These are phyloP conservation scores for Gossypium laxum DNA, from an alignment of 441 rosid species.

Conservation along the genomic window DNA sequence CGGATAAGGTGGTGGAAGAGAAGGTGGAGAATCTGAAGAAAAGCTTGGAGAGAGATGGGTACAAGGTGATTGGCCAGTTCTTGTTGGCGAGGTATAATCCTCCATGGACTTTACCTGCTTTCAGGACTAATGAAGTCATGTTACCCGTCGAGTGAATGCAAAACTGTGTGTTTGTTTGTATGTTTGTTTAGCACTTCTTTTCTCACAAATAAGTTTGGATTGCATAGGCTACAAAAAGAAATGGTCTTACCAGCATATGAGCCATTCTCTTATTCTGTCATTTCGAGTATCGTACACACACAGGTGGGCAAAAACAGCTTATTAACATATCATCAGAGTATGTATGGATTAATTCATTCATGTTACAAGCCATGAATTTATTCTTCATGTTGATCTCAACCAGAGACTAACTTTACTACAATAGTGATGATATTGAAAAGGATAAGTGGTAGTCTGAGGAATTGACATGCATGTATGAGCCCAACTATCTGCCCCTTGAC, in stretches of 20 bases:
- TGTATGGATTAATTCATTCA: no score
- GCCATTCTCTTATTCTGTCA: background rate
- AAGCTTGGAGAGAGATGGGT: slow-evolving; percentile 66
- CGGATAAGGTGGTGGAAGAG: slow-evolving; percentile 51
- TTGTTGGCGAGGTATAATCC: slow-evolving; percentile 78
- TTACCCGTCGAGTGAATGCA: slow-evolving; percentile 53
- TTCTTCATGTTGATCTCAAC: slow-evolving; percentile 20
- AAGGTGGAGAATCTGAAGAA: slow-evolving; percentile 54
- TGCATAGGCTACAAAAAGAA: background rate
- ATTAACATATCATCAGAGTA: background rate
- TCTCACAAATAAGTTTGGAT: background rate
- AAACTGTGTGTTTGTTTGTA: background rate
- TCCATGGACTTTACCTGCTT: slow-evolving; percentile 68
- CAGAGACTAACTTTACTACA: slow-evolving; percentile 46
- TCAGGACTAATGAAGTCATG: slow-evolving; percentile 74
- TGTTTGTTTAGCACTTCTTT: background rate
- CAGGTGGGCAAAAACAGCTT: background rate
- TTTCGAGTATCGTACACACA: background rate
- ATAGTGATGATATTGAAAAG: slow-evolving; percentile 50
- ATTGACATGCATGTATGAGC: slow-evolving; percentile 71
- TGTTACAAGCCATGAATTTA: slow-evolving; percentile 5
- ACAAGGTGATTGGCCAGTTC: slow-evolving; percentile 49
- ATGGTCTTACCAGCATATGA: background rate
- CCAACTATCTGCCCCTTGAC: slow-evolving; percentile 64
- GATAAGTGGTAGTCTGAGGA: slow-evolving; percentile 68